Base-by-base conservation (phyloP, 805 yeast species). In the Torulaspora delbrueckii region DNA sequence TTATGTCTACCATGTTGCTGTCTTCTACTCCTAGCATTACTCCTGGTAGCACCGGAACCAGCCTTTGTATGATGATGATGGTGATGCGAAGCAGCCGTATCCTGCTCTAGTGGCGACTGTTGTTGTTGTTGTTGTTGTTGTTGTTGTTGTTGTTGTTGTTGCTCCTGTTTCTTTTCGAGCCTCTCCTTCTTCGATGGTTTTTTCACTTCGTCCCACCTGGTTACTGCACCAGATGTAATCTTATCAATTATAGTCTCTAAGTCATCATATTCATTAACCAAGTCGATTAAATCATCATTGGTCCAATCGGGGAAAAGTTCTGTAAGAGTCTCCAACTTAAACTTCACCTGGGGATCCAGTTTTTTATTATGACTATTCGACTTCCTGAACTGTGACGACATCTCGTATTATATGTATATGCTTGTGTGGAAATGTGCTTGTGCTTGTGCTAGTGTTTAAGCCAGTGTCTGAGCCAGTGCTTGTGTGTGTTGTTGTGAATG, bases 231-330 rank as follows among this genome's bases (percentile, higher is more conserved):
- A 51, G 88, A 86, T 46, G 95, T 82, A 67, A 93, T 90, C 66
- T 88, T 82, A 61, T 84, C 90, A 53, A 87, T 83, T 53, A 93
- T 86, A 36, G 78, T 75, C 62, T 84, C 95, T 55, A 89, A 73
- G 62, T 85, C 89, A 52, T 81, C 74, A 52, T 83, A 78, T 68
- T 93, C 98, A 47, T 74, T 73, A 56, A 90, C 80, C 48, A 88
- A 80, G 43, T 83, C 78, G 37, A 74, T 69, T 62, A 93, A 79
- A 63, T 93, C 99, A 24, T 86, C 95, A 44, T 76, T 73, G 39
- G 86, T 77, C 99, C 99, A 93, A 63, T 86, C 96, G 36, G 97
- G 96, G 71, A 93, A 90, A 73, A 93, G 75, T 68, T 91, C 98
- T 41, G 75, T 67, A 56, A 91, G 77, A 30, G 85, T 78, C 43